phyloP scores from a whole-genome alignment of 73 alveolate species.

The Uronychia binucleata region DNA sequence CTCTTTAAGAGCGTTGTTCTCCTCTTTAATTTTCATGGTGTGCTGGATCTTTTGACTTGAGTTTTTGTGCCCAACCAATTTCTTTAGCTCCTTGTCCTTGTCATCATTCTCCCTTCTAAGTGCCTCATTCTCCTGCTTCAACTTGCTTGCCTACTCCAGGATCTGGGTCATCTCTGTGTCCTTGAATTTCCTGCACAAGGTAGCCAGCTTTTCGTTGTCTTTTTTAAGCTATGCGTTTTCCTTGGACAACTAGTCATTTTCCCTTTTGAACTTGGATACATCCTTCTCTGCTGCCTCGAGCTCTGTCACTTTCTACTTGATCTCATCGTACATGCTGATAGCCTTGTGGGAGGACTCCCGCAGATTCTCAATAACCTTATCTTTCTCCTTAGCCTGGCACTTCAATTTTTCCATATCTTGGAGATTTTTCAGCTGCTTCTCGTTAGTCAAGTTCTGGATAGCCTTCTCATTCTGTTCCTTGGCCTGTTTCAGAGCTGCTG shows the following conservation, averaged over 20 bases:
- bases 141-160: constrained; percentile 13
- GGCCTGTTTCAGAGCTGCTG: neutral
- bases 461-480: neutral
- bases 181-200: neutral
- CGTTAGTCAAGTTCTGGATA: neutral
- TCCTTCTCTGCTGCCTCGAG: no score
- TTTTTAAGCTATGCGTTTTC: neutral
- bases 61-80: constrained; percentile 44
- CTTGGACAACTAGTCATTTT: neutral
- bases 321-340: neutral
- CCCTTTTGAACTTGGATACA: neutral
- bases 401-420: neutral
- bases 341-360: neutral
- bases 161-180: neutral
- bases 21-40: constrained; percentile 52
- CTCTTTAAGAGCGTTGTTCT: constrained; percentile 46
- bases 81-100: constrained; percentile 17
- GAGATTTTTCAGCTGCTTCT: neutral
- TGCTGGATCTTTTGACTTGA: constrained; percentile 51
- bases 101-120: constrained; percentile 27
- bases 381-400: neutral
- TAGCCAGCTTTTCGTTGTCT: neutral
- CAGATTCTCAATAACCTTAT: neutral
- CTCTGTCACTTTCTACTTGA: no score
- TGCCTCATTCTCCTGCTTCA: constrained; percentile 6